A percentile compares a stretch with the other conserved stretches of the same genome.
Evolutionary conservation across 768 basidiomycete genomes (phyloP).

Genomic region (Rhizopogon salebrosus): DNA sequence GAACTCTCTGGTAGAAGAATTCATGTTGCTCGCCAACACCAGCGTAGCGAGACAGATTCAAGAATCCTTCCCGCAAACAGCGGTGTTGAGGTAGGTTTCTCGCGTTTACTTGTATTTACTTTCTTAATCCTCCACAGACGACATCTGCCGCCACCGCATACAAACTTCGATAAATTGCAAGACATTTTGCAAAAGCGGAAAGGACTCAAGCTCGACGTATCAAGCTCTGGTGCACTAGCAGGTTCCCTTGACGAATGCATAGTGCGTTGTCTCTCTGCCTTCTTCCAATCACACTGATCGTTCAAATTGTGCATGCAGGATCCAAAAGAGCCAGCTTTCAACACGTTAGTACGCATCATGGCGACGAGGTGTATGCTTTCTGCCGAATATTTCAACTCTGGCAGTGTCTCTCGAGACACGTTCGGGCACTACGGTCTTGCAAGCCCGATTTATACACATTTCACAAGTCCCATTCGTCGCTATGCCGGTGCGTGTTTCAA

Average conservation of each 20-base stretch:
- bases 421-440: slow-evolving; percentile 99
- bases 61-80: slow-evolving; percentile 92
- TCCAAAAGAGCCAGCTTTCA: slow-evolving; percentile 81
- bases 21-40: slow-evolving; percentile 97
- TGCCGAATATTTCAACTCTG: slow-evolving; percentile 97
- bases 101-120: not conserved
- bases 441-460: slow-evolving; percentile 95
- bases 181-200: slow-evolving; percentile 87
- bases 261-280: slow-evolving; percentile 38
- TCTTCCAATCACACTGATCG: not conserved
- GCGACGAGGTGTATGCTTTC: slow-evolving; percentile 98
- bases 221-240: slow-evolving; percentile 86
- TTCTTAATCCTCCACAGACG: slow-evolving; percentile 43
- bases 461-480: slow-evolving; percentile 94
- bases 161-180: slow-evolving; percentile 94
- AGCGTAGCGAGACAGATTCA: slow-evolving; percentile 90
- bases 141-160: slow-evolving; percentile 84
- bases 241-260: slow-evolving; percentile 83
- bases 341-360: slow-evolving; percentile 98
- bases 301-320: slow-evolving; percentile 52
- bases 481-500: slow-evolving; percentile 69
- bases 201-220: slow-evolving; percentile 80
- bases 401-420: slow-evolving; percentile 85
- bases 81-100: slow-evolving; percentile 68
- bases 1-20: slow-evolving; percentile 96